A percentile compares a stretch with the other conserved stretches of the same genome.
These are phyloP conservation scores for Pythium dissimile DNA, from an alignment of 352 stramenopile genomes.

Conservation along the genomic window DNA sequence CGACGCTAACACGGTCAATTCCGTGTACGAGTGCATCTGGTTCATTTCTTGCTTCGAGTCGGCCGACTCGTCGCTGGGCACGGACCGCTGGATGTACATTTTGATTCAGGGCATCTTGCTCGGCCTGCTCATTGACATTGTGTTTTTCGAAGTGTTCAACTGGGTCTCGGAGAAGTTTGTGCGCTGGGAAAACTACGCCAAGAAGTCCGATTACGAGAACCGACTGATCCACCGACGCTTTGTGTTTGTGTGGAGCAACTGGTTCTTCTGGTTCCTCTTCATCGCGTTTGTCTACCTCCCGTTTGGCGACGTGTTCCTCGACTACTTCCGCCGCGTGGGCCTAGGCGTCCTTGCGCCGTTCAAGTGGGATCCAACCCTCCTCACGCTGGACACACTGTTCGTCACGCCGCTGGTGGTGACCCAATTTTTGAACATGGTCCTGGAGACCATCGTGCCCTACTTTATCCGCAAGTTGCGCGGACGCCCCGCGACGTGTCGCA, in stretches of 20 bases:
- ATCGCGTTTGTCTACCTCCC: slow-evolving; percentile 89
- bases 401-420: slow-evolving; percentile 87
- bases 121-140: slow-evolving; percentile 84
- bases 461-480: slow-evolving; percentile 75
- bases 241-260: slow-evolving; percentile 90
- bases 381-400: slow-evolving; percentile 86
- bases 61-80: slow-evolving; percentile 63
- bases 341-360: slow-evolving; percentile 62
- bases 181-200: slow-evolving; percentile 82
- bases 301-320: slow-evolving; percentile 70
- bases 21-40: slow-evolving; percentile 67
- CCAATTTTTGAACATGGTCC: slow-evolving; percentile 85
- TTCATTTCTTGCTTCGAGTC: slow-evolving; percentile 85
- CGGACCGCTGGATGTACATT: slow-evolving; percentile 89
- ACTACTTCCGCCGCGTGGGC: slow-evolving; percentile 44
- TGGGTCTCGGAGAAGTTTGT: slow-evolving; percentile 88
- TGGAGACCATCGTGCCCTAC: slow-evolving; percentile 86
- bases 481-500: slow-evolving; percentile 59
- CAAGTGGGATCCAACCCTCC: slow-evolving; percentile 59
- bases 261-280: slow-evolving; percentile 91
- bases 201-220: slow-evolving; percentile 87
- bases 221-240: slow-evolving; percentile 84
- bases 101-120: slow-evolving; percentile 79
- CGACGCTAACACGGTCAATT: slow-evolving; percentile 29
- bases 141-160: slow-evolving; percentile 89